phyloP scores from a whole-genome alignment of 768 basidiomycete genomes.

The Rhizopogon vulgaris region DNA sequence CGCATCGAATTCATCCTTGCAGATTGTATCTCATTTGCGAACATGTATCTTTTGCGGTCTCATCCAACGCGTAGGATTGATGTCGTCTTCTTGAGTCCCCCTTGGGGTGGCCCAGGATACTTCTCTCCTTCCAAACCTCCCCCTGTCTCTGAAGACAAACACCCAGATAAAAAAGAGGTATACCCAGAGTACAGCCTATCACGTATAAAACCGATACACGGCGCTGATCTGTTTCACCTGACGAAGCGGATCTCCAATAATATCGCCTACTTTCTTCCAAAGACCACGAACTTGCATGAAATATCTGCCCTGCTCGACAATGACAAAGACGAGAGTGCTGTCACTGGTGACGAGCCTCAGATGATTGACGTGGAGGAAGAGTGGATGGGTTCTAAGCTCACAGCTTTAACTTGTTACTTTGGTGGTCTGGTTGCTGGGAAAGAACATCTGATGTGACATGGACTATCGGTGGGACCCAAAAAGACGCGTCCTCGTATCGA shows the following conservation, averaged over 20 bases:
- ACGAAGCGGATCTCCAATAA: constrained; percentile 69
- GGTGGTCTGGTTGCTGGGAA: constrained; percentile 76
- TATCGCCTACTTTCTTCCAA: constrained; percentile 85
- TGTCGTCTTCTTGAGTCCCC: constrained; percentile 89
- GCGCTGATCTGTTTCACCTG: constrained; percentile 74
- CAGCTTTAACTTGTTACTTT: constrained; percentile 92
- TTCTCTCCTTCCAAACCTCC: constrained; percentile 31
- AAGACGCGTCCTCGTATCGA: neutral
- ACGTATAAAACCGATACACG: constrained; percentile 74
- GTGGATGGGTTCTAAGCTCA: constrained; percentile 92
- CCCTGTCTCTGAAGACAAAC: constrained; percentile 2
- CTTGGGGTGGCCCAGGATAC: constrained; percentile 89
- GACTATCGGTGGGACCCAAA: neutral
- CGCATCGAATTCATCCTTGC: constrained; percentile 90
- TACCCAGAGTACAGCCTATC: constrained; percentile 64
- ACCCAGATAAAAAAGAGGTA: constrained; percentile 8
- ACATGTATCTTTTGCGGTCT: constrained; percentile 35
- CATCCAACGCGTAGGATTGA: constrained; percentile 55
- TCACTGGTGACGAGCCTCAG: constrained; percentile 31
- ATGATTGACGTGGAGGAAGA: constrained; percentile 90
- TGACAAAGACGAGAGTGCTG: neutral
- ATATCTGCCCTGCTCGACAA: constrained; percentile 36
- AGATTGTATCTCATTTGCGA: constrained; percentile 80
- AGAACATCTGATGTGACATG: constrained; percentile 46
- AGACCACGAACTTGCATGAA: constrained; percentile 72